phyloP scores from a whole-genome alignment of 148 eudicot species.

The Nepenthes mirabilis region DNA sequence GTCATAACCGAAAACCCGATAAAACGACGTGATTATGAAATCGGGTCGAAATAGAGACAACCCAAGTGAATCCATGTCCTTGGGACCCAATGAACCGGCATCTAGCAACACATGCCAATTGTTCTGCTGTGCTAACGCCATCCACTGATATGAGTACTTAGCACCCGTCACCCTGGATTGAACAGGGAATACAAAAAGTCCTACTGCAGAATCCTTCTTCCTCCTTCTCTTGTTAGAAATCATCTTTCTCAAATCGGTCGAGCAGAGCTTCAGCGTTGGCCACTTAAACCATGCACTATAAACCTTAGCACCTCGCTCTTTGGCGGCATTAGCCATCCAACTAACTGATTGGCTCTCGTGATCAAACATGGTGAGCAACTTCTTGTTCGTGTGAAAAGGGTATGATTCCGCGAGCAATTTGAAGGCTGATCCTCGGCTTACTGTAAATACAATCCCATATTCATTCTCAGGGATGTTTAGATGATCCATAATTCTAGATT shows the following conservation, averaged over 20 bases:
- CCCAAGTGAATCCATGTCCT: conserved; percentile 96
- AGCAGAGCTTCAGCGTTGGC: conserved; percentile 87
- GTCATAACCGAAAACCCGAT: conserved; percentile 81
- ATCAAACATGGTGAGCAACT: conserved; percentile 83
- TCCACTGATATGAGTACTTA: conserved; percentile 94
- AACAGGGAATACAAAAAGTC: conserved; percentile 88
- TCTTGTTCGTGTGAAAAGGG: conserved; percentile 85
- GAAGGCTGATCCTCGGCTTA: conserved; percentile 86
- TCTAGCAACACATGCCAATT: conserved; percentile 93
- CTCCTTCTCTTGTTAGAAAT: conserved; percentile 69
- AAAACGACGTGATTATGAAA: conserved; percentile 85
- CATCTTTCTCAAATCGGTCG: conserved; percentile 80
- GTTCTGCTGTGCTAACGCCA: conserved; percentile 91
- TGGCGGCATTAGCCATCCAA: conserved; percentile 88
- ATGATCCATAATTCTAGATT: conserved; percentile 75
- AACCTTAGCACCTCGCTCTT: conserved; percentile 75
- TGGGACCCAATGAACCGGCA: conserved; percentile 92
- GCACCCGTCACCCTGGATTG: conserved; percentile 92
- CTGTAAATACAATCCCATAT: conserved; percentile 87
- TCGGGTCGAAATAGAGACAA: conserved; percentile 83
- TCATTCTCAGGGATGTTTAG: conserved; percentile 89
- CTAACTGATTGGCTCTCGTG: conserved; percentile 93
- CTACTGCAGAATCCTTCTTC: conserved; percentile 72
- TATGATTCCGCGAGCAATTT: conserved; percentile 81
- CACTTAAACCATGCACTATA: conserved; percentile 86